phyloP scores from a whole-genome alignment of 2,329 filamentous ascomycete species.

The Sarocladiaceae sp. region DNA sequence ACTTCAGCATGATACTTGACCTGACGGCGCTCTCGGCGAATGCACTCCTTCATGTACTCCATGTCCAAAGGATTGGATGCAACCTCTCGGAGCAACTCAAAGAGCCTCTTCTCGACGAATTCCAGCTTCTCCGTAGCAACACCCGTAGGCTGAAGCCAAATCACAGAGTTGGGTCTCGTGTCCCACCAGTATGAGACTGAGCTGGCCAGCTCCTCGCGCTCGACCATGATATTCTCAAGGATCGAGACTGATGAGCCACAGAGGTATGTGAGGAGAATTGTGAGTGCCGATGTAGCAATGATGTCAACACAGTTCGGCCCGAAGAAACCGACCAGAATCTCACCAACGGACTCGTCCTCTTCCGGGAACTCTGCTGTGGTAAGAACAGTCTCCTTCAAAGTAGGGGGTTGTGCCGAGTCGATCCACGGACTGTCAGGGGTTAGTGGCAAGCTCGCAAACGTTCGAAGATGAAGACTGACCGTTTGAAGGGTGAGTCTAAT shows the following conservation, averaged over 20 bases:
- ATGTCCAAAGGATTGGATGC: constrained; percentile 80
- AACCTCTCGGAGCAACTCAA: constrained; percentile 78
- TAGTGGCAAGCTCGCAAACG: background rate
- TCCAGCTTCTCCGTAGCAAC: constrained; percentile 83
- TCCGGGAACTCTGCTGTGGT: constrained; percentile 89
- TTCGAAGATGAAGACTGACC: constrained; percentile 32
- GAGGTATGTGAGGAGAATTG: constrained; percentile 78
- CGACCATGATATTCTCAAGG: constrained; percentile 86
- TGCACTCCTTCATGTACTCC: constrained; percentile 83
- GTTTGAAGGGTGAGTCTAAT: constrained; percentile 68
- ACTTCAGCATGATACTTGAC: constrained; percentile 81
- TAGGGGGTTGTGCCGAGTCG: constrained; percentile 74
- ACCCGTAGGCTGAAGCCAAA: constrained; percentile 81
- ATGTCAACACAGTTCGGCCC: constrained; percentile 76
- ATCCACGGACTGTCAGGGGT: constrained; percentile 65
- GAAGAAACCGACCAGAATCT: constrained; percentile 81
- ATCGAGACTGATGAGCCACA: constrained; percentile 91
- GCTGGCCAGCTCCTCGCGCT: constrained; percentile 88
- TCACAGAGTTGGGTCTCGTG: constrained; percentile 72
- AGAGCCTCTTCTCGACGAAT: constrained; percentile 79
- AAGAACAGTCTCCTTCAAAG: constrained; percentile 66
- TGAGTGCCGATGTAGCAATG: constrained; percentile 66
- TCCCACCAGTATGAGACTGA: constrained; percentile 78
- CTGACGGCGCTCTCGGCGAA: constrained; percentile 75
- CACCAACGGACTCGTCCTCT: constrained; percentile 90